A percentile compares a stretch with the other conserved stretches of the same genome.
Conservation (phyloP, 805 yeast species). For the Teunomyces aglyptinius region DNA sequence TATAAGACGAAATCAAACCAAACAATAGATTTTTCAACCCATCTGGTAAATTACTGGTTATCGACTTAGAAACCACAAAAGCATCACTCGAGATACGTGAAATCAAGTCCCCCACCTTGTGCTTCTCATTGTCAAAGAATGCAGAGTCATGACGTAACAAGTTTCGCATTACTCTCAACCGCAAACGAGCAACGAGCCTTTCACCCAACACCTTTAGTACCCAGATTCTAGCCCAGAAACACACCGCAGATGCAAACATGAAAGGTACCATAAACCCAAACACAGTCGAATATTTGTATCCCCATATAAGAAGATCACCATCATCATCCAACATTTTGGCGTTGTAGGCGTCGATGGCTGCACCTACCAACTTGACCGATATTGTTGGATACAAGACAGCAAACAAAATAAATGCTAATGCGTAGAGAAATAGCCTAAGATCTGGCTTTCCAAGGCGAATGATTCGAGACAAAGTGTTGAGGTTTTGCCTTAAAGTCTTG, state of each 20-base stretch:
- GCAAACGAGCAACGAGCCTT: conserved; percentile 42
- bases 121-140: conserved; percentile 42
- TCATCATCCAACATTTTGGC: conserved; percentile 32
- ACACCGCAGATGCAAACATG: conserved; percentile 40
- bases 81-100: conserved; percentile 46
- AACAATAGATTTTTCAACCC: conserved; percentile 44
- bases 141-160: conserved; percentile 41
- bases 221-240: conserved; percentile 50
- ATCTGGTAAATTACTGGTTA: conserved; percentile 44
- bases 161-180: conserved; percentile 41
- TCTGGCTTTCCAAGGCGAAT: conserved; percentile 41
- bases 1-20: conserved; percentile 40
- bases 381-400: conserved; percentile 46
- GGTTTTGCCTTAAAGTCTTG: conserved; percentile 31
- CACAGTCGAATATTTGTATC: conserved; percentile 41
- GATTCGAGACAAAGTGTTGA: conserved; percentile 37
- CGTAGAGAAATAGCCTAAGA: conserved; percentile 33
- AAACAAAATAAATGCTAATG: conserved; percentile 40
- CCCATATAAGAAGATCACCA: conserved; percentile 43
- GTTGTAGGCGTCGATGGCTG: conserved; percentile 43
- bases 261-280: conserved; percentile 44
- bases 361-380: conserved; percentile 42
- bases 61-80: conserved; percentile 43
- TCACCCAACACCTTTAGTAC: conserved; percentile 39
- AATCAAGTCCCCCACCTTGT: conserved; percentile 46